phyloP scores from a whole-genome alignment of 306 rosid genomes.

The Cucumis cinereus region DNA sequence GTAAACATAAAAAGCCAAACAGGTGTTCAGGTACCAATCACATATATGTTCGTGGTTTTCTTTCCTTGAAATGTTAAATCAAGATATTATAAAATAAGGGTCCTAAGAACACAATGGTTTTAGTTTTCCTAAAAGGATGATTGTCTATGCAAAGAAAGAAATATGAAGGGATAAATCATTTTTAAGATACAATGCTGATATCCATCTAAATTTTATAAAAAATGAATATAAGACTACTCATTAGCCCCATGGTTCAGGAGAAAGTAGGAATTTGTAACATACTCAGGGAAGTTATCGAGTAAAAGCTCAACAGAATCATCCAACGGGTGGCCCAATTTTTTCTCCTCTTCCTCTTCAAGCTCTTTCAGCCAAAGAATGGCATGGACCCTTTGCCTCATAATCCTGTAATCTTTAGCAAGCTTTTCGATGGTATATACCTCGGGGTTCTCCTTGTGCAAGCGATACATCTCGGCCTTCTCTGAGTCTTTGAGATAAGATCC shows the following conservation, averaged over 20 bases:
- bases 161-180: neutral
- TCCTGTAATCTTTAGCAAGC: constrained; percentile 69
- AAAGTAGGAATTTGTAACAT: constrained; percentile 11
- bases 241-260: neutral
- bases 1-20: neutral
- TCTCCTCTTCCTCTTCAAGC: constrained; percentile 73
- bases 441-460: constrained; percentile 60
- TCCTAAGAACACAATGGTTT: neutral
- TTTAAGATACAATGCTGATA: neutral
- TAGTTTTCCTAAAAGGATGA: neutral
- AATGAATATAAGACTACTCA: neutral
- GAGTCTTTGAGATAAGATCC: constrained; percentile 84
- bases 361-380: constrained; percentile 94
- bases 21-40: neutral
- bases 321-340: constrained; percentile 63
- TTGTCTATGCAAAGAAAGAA: neutral
- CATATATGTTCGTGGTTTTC: neutral
- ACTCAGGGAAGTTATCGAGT: constrained; percentile 83
- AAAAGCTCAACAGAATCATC: constrained; percentile 83
- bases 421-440: constrained; percentile 62
- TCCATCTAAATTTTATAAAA: constrained; percentile 5
- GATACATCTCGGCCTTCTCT: constrained; percentile 75
- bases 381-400: constrained; percentile 96
- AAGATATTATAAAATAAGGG: neutral
- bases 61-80: neutral